Evolutionary conservation across 495 filamentous ascomycete genomes (phyloP).

Genomic region (Aspergillus bertholletiae): DNA sequence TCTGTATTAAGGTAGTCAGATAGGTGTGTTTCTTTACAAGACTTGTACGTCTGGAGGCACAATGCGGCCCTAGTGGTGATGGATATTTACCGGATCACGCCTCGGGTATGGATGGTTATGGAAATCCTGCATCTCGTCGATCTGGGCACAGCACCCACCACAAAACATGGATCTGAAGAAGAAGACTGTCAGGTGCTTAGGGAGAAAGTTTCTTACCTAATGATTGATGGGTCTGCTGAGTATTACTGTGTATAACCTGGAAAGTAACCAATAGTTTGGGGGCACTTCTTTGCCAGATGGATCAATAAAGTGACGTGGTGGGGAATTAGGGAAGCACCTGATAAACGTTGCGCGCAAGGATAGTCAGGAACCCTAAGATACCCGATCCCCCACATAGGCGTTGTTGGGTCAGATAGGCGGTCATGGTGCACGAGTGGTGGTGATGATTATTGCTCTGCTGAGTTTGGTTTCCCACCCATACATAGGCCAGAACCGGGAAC

Average conservation of each 20-base stretch:
- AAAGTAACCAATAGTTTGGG: background rate
- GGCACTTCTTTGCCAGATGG: background rate
- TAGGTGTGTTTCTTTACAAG: too few species aligned
- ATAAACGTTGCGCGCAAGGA: conserved; percentile 11
- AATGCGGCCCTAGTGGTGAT: background rate
- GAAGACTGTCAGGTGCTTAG: background rate
- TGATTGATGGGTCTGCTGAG: background rate
- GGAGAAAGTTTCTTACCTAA: background rate
- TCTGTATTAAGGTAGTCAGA: too few species aligned
- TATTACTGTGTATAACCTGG: background rate
- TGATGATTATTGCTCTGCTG: conserved; percentile 8
- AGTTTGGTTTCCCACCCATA: conserved; percentile 5
- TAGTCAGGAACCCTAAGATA: conserved; percentile 1
- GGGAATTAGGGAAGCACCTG: conserved; percentile 11
- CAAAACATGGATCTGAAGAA: background rate
- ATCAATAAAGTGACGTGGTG: conserved; percentile 21
- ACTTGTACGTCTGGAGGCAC: too few species aligned
- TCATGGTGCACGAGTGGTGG: conserved; percentile 17
- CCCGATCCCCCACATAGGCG: conserved; percentile 7
- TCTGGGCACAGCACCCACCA: background rate
- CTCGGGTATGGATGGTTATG: too few species aligned
- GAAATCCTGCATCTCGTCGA: background rate
- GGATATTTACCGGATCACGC: background rate
- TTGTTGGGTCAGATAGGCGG: conserved; percentile 9
- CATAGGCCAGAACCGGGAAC: conserved; percentile 8